Base-by-base conservation (phyloP, 139 green algal genomes). In the Haematococcus sp. region DNA sequence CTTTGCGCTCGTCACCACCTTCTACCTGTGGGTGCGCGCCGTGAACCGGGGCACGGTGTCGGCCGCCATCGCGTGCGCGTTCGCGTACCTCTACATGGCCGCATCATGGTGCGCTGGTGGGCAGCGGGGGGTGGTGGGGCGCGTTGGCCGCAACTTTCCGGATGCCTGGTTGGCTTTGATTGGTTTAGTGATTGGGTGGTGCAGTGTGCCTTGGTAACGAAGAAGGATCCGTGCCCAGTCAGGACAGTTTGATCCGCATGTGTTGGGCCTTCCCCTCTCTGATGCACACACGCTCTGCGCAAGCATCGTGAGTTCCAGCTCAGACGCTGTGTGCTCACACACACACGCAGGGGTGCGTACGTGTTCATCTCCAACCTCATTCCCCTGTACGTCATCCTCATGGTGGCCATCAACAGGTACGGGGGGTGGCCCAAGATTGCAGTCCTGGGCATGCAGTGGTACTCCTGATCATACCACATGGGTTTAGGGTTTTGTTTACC, bases 41-140 rank as follows among this genome's bases (percentile, higher is more conserved):
- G 80, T 88, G 63, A 60, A 88, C 27, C 70, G 44, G 19, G 82
- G 85, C n/a, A 85, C 73, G 3, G 52, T 89, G 13, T 68, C 79
- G 11, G 44, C 78, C 1, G 87, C 76, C 0, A 72, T 81, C 28
- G 20, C 76, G 15, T 82, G 85, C 5, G 81, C 84, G 9, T 81
- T 90, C 43, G 80, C 75, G n/a, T 91, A 92, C 74, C 79, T 92
- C 27, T 92, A 92, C 81, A 92, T 92, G 87, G 86, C 79, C 0
- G 84, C 81, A 7, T 68, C 68, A 5, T 92, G 75, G 72, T 72
- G 66, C 25, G 66, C 15, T 5, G 54, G 54, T 49, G 40, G 40
- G 40, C 40, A 19, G 40, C 40, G 11, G 7, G 7, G 40, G 40
- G 40, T 7, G 11, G 40, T 7, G 40, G 40, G 40, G 15, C 15